A percentile compares a stretch with the other conserved stretches of the same genome.
These are phyloP conservation scores for Cordyceps fumosorosea DNA, from an alignment of 2,329 filamentous ascomycete genomes.

Conservation along the genomic window DNA sequence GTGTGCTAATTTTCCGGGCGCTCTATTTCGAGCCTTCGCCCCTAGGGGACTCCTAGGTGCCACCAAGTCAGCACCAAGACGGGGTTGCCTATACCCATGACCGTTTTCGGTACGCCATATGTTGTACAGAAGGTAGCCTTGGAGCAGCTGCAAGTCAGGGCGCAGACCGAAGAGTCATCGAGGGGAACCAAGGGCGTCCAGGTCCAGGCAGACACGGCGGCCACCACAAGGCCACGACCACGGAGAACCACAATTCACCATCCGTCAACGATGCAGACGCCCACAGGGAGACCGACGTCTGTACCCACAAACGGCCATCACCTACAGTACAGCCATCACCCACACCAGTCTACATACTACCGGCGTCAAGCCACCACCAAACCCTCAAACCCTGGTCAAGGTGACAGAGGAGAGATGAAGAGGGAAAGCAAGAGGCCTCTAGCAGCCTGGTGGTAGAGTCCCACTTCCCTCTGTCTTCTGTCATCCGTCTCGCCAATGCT, in stretches of 20 bases:
- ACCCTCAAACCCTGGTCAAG: not conserved
- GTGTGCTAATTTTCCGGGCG: not conserved
- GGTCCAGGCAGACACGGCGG: conserved; percentile 1
- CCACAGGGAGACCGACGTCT: no score
- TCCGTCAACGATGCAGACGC: no score
- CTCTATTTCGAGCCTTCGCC: not conserved
- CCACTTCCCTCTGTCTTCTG: not conserved
- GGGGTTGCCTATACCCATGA: no score
- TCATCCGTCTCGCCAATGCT: not conserved
- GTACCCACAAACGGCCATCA: no score
- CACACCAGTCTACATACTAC: not conserved
- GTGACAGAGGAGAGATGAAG: not conserved
- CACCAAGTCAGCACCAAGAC: no score
- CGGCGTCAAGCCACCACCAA: not conserved
- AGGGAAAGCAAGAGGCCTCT: not conserved
- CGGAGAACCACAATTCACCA: no score
- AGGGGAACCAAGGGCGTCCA: not conserved
- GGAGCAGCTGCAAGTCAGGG: not conserved
- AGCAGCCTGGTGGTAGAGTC: not conserved
- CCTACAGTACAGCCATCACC: no score
- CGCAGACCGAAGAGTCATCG: conserved; percentile 2
- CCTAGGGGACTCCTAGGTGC: not conserved
- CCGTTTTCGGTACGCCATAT: not conserved
- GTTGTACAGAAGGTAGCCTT: not conserved
- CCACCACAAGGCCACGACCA: not conserved